Evolutionary conservation across 2,329 filamentous ascomycete genomes (phyloP).

Genomic region (Fusarium vanettenii): DNA sequence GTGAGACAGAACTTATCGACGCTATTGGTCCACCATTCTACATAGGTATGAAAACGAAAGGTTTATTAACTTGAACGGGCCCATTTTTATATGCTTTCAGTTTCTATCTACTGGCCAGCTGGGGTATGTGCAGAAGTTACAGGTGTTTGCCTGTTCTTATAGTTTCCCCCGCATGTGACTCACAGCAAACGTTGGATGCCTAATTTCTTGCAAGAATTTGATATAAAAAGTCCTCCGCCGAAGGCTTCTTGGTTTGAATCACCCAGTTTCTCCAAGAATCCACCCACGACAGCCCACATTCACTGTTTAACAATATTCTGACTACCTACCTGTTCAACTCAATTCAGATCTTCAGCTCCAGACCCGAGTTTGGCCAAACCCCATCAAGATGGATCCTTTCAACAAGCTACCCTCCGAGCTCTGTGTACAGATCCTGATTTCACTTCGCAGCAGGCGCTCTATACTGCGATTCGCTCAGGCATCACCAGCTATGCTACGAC

Average conservation of each 20-base stretch:
- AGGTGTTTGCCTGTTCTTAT: not conserved
- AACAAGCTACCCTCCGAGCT: conserved; percentile 9
- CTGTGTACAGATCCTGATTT: not conserved
- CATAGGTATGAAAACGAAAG: no score
- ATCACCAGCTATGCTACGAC: conserved; percentile 17
- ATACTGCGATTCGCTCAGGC: conserved; percentile 1
- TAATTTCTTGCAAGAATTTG: not conserved
- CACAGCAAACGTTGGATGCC: not conserved
- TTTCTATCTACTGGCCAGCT: not conserved
- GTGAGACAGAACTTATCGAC: no score
- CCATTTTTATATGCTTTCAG: not conserved
- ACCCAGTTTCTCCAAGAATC: not conserved
- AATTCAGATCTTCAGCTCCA: not conserved
- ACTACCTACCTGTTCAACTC: not conserved
- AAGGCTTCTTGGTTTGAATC: not conserved
- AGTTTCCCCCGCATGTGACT: not conserved
- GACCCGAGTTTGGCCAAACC: not conserved
- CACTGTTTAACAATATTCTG: not conserved
- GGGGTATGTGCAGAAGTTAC: not conserved
- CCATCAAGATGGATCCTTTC: conserved; percentile 12
- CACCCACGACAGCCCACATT: not conserved
- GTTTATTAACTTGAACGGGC: no score
- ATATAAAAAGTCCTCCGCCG: not conserved
- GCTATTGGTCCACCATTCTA: no score
- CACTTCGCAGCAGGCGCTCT: not conserved